Evolutionary conservation across 495 filamentous ascomycete genomes (phyloP).

Genomic region (Pyrenula massariospora): DNA sequence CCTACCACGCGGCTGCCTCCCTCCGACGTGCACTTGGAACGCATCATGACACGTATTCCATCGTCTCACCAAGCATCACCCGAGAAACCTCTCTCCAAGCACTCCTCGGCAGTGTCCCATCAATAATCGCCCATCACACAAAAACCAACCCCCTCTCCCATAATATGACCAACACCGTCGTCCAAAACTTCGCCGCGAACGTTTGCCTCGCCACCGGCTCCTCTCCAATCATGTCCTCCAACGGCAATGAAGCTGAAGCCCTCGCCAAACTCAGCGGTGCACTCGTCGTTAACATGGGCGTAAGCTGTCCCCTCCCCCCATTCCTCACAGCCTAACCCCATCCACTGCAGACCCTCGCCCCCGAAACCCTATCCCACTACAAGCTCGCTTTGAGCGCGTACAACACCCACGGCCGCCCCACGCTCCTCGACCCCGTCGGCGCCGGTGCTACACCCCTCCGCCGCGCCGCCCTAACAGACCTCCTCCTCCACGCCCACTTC

Average conservation of each 20-base stretch:
- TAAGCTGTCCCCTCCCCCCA: too few relatives aligned
- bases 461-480: conserved; percentile 52
- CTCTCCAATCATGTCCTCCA: conserved; percentile 88
- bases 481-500: conserved; percentile 68
- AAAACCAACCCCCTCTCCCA: conserved; percentile 65
- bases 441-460: conserved; percentile 72
- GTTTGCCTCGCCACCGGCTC: conserved; percentile 71
- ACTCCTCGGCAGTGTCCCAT: conserved; percentile 33
- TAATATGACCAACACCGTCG: conserved; percentile 93
- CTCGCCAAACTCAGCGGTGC: conserved; percentile 53
- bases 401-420: conserved; percentile 59
- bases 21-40: conserved; percentile 21
- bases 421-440: conserved; percentile 86
- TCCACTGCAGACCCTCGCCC: conserved; percentile 70
- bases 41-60: conserved; percentile 22
- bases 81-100: conserved; percentile 21
- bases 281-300: conserved; percentile 91
- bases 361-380: conserved; percentile 59
- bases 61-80: conserved; percentile 24
- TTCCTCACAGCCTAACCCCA: too few relatives aligned
- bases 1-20: conserved; percentile 43
- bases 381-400: conserved; percentile 59
- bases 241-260: conserved; percentile 72
- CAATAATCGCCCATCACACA: conserved; percentile 46
- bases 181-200: conserved; percentile 88